Conservation (phyloP, 352 stramenopile species). For the Phytophthora fragariae region DNA sequence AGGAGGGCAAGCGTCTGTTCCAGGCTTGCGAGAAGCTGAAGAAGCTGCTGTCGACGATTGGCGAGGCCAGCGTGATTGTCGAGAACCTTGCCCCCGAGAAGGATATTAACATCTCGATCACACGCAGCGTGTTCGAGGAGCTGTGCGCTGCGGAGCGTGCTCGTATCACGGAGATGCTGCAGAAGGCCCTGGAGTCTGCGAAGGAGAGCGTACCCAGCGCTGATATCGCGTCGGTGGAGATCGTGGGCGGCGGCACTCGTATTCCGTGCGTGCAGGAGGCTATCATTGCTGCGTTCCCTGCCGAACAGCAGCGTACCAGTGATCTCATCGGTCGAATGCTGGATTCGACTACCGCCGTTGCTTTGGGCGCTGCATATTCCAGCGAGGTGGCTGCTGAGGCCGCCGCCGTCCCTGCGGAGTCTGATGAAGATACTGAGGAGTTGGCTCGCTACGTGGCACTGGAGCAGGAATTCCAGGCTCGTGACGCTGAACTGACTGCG, state of each 20-base stretch:
- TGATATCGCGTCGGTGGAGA: slow-evolving; percentile 81
- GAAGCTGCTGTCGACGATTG: slow-evolving; percentile 91
- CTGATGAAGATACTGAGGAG: slow-evolving; percentile 37
- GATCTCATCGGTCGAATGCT: slow-evolving; percentile 85
- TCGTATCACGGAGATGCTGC: slow-evolving; percentile 65
- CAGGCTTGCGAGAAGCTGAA: slow-evolving; percentile 89
- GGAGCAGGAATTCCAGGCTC: slow-evolving; percentile 77
- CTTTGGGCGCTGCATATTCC: slow-evolving; percentile 75
- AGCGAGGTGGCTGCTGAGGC: slow-evolving; percentile 35
- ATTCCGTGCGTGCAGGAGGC: slow-evolving; percentile 87
- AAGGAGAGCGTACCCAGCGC: slow-evolving; percentile 49
- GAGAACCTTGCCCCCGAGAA: slow-evolving; percentile 87
- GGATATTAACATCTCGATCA: slow-evolving; percentile 82
- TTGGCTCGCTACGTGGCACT: slow-evolving; percentile 52
- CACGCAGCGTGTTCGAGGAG: slow-evolving; percentile 74
- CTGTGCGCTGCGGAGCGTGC: slow-evolving; percentile 63
- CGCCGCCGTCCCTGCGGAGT: slow-evolving; percentile 10
- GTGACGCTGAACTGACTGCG: slow-evolving; percentile 70
- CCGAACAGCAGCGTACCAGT: slow-evolving; percentile 42
- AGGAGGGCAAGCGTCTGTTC: slow-evolving; percentile 89
- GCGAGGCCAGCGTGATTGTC: slow-evolving; percentile 76
- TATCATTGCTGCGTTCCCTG: slow-evolving; percentile 69
- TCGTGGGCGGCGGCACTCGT: slow-evolving; percentile 91
- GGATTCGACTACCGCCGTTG: slow-evolving; percentile 87
- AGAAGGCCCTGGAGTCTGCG: slow-evolving; percentile 51